Conservation (phyloP, 192 early-diverging fungal species). For the Globomyces pollinis-pini region DNA sequence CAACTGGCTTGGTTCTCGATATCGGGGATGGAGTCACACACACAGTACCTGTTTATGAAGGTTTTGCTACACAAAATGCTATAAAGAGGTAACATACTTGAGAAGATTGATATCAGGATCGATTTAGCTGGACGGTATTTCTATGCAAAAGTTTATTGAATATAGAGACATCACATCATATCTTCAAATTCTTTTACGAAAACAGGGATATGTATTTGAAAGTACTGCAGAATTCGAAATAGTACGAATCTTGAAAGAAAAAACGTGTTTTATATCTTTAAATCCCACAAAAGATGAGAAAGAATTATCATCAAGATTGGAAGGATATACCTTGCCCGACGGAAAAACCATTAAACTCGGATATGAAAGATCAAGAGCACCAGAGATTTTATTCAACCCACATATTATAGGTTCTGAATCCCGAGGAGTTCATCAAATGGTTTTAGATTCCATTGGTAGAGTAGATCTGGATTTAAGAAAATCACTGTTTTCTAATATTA, state of each 20-base stretch:
- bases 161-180: constrained; percentile 82
- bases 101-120: too few species aligned
- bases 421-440: constrained; percentile 87
- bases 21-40: constrained; percentile 96
- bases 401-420: constrained; percentile 89
- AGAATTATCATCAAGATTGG: constrained; percentile 65
- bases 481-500: constrained; percentile 78
- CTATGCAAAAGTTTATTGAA: background rate
- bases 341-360: constrained; percentile 81
- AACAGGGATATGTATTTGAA: constrained; percentile 77
- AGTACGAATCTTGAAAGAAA: constrained; percentile 93
- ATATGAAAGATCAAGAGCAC: constrained; percentile 84
- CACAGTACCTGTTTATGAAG: constrained; percentile 90
- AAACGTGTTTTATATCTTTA: constrained; percentile 83
- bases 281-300: constrained; percentile 93
- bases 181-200: constrained; percentile 85
- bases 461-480: constrained; percentile 93
- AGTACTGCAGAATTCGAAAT: constrained; percentile 94
- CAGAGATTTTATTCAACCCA: constrained; percentile 94
- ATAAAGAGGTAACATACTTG: too few species aligned
- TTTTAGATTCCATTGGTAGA: constrained; percentile 86
- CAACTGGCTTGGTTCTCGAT: constrained; percentile 94
- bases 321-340: constrained; percentile 75
- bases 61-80: constrained; percentile 91
- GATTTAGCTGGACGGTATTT: constrained; percentile 82